These are phyloP conservation scores for Fusarium siculi DNA, from an alignment of 2,329 filamentous ascomycete genomes.

Conservation along the genomic window DNA sequence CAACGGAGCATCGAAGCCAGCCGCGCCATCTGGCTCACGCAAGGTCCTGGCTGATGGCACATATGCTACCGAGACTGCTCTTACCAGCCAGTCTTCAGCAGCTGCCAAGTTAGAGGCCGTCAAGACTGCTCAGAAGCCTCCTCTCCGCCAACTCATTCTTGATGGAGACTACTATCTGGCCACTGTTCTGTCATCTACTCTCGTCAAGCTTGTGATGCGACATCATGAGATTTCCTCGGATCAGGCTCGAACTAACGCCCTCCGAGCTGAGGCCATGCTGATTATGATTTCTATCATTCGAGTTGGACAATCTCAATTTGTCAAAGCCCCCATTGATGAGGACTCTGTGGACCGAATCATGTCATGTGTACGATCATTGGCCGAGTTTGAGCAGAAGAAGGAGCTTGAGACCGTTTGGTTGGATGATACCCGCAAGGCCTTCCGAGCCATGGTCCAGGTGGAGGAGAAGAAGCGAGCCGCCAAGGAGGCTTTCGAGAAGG, in stretches of 20 bases:
- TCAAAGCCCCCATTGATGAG: conserved; percentile 96
- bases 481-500: conserved; percentile 91
- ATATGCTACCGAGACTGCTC: conserved; percentile 94
- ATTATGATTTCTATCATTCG: conserved; percentile 99
- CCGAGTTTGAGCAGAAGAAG: conserved; percentile 89
- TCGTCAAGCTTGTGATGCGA: conserved; percentile 98
- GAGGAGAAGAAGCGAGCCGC: conserved; percentile 98
- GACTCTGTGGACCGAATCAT: conserved; percentile 99
- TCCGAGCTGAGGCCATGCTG: conserved; percentile 96
- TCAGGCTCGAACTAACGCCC: conserved; percentile 86
- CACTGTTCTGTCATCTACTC: conserved; percentile 92
- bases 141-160: conserved; percentile 91
- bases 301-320: conserved; percentile 98
- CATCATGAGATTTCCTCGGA: conserved; percentile 93
- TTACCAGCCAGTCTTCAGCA: conserved; percentile 90
- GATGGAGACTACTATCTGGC: conserved; percentile 98
- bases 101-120: conserved; percentile 95
- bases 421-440: conserved; percentile 93
- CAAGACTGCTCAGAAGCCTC: conserved; percentile 96
- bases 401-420: conserved; percentile 93
- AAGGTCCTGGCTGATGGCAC: conserved; percentile 96
- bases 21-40: conserved; percentile 83
- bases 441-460: conserved; percentile 95
- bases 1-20: conserved; percentile 81
- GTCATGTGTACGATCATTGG: conserved; percentile 92